Base-by-base conservation (phyloP, 148 eudicot genomes). In the Fagopyrum homotropicum region DNA sequence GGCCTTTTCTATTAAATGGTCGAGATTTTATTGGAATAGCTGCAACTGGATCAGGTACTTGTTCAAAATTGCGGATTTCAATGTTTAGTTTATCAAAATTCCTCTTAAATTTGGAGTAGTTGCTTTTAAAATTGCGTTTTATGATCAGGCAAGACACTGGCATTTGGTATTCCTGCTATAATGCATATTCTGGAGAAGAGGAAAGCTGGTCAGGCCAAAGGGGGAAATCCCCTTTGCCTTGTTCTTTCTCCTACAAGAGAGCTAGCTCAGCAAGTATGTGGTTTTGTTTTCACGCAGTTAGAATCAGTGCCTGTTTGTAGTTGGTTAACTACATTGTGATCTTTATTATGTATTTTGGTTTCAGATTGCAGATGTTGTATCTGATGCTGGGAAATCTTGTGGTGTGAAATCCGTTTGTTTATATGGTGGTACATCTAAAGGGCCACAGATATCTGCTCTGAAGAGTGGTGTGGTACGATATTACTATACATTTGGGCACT, bases 11-110 rank as follows among this genome's bases (percentile, higher is more conserved):
- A 29, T 84, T 95, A 78, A 83, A 88, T 45, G 85, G 88, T 7
- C 88, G 97, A 3, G 99, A 92, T 84, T 87, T 95, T 73, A 90
- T 95, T 75, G 99, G 99, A 69, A 95, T 95, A 80, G 99, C 99
- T 7, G 83, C 84, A n/a, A 95, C 99, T 73, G 99, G 99, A 2
- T 95, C 99, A 81, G 99, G 99, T 95, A 89, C 50, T 72, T 72
- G 0, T 3, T 70, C 8, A 63, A 2, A 59, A 26, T 59, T 22
- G 8, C 12, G 4, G 14, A 29, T 63, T 30, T 63, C 40, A 30
- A 44, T 16, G 11, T 30, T 9, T 6, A 29, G 45, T 29, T 30
- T 15, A 30, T 63, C 64, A 59, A 1, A 35, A 17, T 59, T 59
- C 6, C 22, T 3, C 60, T 55, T 7, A 10, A 5, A 12, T 49